These are phyloP conservation scores for Raphanus hybrid DNA, from an alignment of 441 rosid genomes.

Conservation along the genomic window DNA sequence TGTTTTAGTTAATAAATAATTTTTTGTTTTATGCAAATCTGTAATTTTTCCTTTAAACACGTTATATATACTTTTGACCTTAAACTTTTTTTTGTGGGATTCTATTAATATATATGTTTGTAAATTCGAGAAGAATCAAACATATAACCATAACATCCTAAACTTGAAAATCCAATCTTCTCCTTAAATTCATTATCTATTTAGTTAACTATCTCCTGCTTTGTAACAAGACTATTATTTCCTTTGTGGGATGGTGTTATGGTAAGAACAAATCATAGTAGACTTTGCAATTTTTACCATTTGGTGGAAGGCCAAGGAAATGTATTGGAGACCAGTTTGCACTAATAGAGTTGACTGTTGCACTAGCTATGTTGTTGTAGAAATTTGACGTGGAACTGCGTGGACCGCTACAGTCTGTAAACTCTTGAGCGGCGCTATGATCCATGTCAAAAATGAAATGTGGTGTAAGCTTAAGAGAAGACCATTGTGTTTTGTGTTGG, in stretches of 20 bases:
- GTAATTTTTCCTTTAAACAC: too few relatives aligned
- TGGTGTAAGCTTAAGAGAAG: conserved; percentile 86
- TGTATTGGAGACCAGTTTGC: conserved; percentile 97
- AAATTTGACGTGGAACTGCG: conserved; percentile 74
- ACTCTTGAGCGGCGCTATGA: conserved; percentile 83
- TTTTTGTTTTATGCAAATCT: too few relatives aligned
- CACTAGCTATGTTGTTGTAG: conserved; percentile 76
- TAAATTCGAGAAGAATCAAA: too few relatives aligned
- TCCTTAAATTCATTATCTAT: too few relatives aligned
- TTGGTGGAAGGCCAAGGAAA: conserved; percentile 93
- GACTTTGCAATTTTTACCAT: conserved; percentile 89
- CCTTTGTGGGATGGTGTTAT: conserved; percentile 25
- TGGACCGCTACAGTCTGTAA: conserved; percentile 73
- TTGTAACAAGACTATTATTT: conserved; percentile 13
- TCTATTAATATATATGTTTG: too few relatives aligned
- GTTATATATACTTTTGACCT: too few relatives aligned
- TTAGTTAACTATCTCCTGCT: neutral
- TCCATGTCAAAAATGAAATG: conserved; percentile 81
- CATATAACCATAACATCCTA: neutral
- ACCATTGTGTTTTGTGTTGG: neutral
- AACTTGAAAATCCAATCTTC: neutral
- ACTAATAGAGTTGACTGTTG: conserved; percentile 83
- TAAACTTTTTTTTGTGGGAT: too few relatives aligned
- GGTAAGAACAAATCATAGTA: conserved; percentile 60
- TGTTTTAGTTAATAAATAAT: too few relatives aligned